These are phyloP conservation scores for Elaeagnus macrophylla DNA, from an alignment of 306 rosid genomes.

Conservation along the genomic window DNA sequence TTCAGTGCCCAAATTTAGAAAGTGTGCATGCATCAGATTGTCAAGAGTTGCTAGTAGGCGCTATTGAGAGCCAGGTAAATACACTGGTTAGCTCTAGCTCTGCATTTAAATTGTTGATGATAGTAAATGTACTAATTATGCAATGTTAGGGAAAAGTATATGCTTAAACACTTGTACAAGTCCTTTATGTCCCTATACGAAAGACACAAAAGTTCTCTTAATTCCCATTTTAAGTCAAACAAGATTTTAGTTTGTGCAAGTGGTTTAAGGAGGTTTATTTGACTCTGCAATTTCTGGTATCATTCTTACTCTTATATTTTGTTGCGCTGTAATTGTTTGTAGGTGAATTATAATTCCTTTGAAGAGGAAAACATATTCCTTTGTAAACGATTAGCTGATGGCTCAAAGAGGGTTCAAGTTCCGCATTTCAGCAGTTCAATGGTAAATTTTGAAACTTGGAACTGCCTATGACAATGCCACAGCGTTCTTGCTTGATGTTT, in stretches of 20 bases:
- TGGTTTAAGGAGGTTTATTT: not conserved
- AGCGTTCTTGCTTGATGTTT: not conserved
- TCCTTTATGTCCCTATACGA: not conserved
- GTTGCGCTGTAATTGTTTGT: constrained; percentile 11
- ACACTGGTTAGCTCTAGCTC: not conserved
- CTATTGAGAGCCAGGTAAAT: constrained; percentile 81
- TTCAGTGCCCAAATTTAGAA: constrained; percentile 67
- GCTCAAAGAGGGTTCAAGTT: constrained; percentile 80
- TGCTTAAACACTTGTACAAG: too few species aligned
- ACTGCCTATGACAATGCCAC: not conserved
- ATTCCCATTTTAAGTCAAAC: constrained; percentile 1
- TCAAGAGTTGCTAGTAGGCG: constrained; percentile 39
- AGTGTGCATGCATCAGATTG: constrained; percentile 84
- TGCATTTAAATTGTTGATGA: constrained; percentile 3
- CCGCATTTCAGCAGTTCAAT: constrained; percentile 48
- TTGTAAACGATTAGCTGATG: constrained; percentile 77
- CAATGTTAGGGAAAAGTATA: too few species aligned
- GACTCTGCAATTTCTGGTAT: constrained; percentile 10
- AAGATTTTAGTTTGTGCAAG: not conserved
- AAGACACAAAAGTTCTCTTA: not conserved
- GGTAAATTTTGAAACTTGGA: constrained; percentile 30
- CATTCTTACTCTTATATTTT: constrained; percentile 1
- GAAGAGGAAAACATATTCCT: constrained; percentile 46
- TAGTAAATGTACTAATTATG: too few species aligned
- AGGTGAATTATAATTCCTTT: constrained; percentile 42